phyloP scores from a whole-genome alignment of 805 yeast genomes.

The Lipomyces japonicus region DNA sequence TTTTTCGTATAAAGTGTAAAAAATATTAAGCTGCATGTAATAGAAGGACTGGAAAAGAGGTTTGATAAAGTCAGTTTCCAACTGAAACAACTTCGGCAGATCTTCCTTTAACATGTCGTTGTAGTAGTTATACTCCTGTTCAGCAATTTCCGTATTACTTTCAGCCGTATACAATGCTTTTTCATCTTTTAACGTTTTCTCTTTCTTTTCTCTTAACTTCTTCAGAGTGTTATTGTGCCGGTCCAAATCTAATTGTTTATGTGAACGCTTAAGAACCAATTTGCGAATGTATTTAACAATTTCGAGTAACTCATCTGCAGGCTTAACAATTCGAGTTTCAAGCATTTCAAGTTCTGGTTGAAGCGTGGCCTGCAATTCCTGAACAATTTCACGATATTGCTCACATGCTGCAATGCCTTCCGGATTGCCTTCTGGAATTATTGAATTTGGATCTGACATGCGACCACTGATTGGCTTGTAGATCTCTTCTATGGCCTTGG shows the following conservation, averaged over 20 bases:
- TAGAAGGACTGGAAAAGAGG: slow-evolving; percentile 93
- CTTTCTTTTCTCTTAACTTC: slow-evolving; percentile 78
- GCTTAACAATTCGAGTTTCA: slow-evolving; percentile 82
- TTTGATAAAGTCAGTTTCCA: slow-evolving; percentile 87
- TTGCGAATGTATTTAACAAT: slow-evolving; percentile 80
- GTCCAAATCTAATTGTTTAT: slow-evolving; percentile 90
- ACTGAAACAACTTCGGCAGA: slow-evolving; percentile 77
- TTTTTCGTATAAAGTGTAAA: slow-evolving; percentile 82
- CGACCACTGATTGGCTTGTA: slow-evolving; percentile 95
- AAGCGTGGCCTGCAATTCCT: slow-evolving; percentile 76
- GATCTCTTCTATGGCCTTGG: slow-evolving; percentile 92
- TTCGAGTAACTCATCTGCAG: slow-evolving; percentile 84
- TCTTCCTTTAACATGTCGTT: slow-evolving; percentile 91
- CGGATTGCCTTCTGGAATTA: slow-evolving; percentile 89
- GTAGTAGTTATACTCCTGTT: slow-evolving; percentile 92
- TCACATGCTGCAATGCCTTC: slow-evolving; percentile 94
- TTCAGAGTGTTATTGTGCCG: slow-evolving; percentile 67
- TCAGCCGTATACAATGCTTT: slow-evolving; percentile 85
- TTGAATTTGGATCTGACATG: slow-evolving; percentile 80
- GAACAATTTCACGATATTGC: slow-evolving; percentile 82
- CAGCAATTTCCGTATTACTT: slow-evolving; percentile 84
- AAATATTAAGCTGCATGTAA: slow-evolving; percentile 96
- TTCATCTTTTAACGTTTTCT: slow-evolving; percentile 82
- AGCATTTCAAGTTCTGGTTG: slow-evolving; percentile 92
- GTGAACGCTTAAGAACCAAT: slow-evolving; percentile 93